A percentile compares a stretch with the other conserved stretches of the same genome.
Conservation (phyloP, 805 yeast species). For the Cyberlindnera euphorbiae region DNA sequence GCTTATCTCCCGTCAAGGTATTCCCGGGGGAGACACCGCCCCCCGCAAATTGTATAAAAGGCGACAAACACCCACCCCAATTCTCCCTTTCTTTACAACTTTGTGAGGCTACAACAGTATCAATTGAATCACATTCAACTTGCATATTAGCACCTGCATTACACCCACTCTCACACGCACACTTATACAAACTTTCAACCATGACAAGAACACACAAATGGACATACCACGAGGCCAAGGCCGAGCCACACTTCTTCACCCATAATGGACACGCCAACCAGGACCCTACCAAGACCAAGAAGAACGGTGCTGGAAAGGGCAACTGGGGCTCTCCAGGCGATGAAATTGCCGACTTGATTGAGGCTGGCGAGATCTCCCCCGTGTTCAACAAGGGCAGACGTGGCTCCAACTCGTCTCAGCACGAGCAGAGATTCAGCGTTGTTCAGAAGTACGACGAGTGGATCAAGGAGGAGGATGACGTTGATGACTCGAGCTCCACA, state of each 20-base stretch:
- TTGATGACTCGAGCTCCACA: slow-evolving; percentile 1
- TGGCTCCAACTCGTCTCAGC: slow-evolving; percentile 44
- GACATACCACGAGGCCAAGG: slow-evolving; percentile 55
- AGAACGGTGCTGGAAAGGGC: slow-evolving; percentile 79
- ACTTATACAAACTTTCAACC: not conserved
- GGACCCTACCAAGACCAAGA: slow-evolving; percentile 74
- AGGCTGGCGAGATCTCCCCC: slow-evolving; percentile 50
- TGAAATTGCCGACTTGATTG: slow-evolving; percentile 61
- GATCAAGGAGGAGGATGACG: slow-evolving; percentile 17
- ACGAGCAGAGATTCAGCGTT: slow-evolving; percentile 36
- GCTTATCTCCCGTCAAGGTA: no score
- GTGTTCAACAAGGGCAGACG: slow-evolving; percentile 43
- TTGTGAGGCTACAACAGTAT: not conserved
- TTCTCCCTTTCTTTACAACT: not conserved
- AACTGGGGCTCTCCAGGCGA: slow-evolving; percentile 88
- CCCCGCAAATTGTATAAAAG: no score
- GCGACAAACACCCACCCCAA: no score
- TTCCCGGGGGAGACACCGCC: no score
- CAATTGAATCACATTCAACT: no score
- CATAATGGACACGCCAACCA: slow-evolving; percentile 66
- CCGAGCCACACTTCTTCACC: slow-evolving; percentile 70
- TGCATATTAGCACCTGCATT: no score
- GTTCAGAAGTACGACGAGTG: slow-evolving; percentile 24
- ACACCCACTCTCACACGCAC: no score
- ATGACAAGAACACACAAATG: slow-evolving; percentile 83